Base-by-base conservation (phyloP, 345 rosid species). In the Citrus trifoliata region DNA sequence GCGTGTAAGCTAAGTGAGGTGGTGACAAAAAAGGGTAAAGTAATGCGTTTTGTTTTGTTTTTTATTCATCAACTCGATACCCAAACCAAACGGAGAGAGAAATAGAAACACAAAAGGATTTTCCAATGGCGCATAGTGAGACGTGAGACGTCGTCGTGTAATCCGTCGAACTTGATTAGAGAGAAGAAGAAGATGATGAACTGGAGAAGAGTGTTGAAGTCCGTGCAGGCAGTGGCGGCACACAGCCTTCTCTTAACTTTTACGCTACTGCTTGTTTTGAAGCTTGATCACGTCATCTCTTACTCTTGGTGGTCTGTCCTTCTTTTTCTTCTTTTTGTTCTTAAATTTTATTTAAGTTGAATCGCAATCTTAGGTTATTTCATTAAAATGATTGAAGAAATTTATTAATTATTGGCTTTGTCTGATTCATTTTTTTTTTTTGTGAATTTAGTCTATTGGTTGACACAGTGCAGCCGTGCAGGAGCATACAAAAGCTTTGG, bases 201-300 rank as follows among this genome's bases (percentile, higher is more conserved):
- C 85, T 88, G 97, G 93, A 81, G 93, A 75, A 91, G 99, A 87
- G 92, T 91, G 76, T 88, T 93, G 83, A 92, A 91, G 91, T 93
- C 98, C 58, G 87, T 81, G 32, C 99, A 91, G 93, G 91, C 98
- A 64, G 83, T 92, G 84, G 89, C 85, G 7, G 97, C 99, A 68
- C 96, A 95, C 69, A 35, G 70, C 87, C 93, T 91, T 24, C 95
- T 95, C 75, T 86, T 91, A 68, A 73, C 71, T 75, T 92, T 93
- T 89, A 91, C 98, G 65, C 85, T 93, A 16, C 78, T 90, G 78
- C 94, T 95, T 69, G 88, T 92, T 40, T 87, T 93, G 73, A 95
- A 93, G 88, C 93, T 95, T 80, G 84, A 89, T 74, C 88, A 81
- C 74, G 22, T 81, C 85, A 74, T 87, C 66, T 74, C 83, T 51